These are phyloP conservation scores for Penicillium parvum DNA, from an alignment of 495 filamentous ascomycete genomes.

Conservation along the genomic window DNA sequence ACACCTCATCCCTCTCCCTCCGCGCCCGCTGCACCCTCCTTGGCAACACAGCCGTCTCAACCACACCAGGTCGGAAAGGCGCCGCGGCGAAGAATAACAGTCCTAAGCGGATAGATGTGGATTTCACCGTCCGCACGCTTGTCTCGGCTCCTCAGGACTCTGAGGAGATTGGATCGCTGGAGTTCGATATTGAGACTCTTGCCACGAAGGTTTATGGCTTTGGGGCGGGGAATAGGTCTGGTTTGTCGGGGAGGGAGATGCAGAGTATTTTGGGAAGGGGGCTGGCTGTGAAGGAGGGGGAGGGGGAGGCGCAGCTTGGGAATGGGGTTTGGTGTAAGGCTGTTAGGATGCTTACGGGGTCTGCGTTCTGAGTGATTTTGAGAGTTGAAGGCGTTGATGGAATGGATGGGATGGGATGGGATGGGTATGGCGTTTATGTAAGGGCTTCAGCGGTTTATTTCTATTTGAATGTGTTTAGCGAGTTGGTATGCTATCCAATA, in stretches of 20 bases:
- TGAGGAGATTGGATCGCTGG: slow-evolving; percentile 25
- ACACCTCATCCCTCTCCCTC: slow-evolving; percentile 33
- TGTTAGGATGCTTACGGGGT: slow-evolving; percentile 33
- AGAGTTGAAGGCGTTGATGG: background rate
- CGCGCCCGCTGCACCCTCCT: slow-evolving; percentile 41
- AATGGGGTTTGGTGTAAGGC: slow-evolving; percentile 42
- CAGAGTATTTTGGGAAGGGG: slow-evolving; percentile 33
- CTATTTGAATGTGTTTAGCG: slow-evolving; percentile 10
- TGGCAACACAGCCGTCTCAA: slow-evolving; percentile 14
- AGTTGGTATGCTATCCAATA: no score
- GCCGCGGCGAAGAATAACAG: slow-evolving; percentile 12
- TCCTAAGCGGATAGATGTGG: slow-evolving; percentile 36
- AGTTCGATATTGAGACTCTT: slow-evolving; percentile 38
- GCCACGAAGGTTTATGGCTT: slow-evolving; percentile 47
- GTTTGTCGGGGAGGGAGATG: slow-evolving; percentile 36
- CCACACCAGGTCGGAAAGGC: slow-evolving; percentile 15
- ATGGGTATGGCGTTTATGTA: slow-evolving; percentile 9
- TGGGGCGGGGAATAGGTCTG: slow-evolving; percentile 25
- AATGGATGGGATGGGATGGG: slow-evolving; percentile 1
- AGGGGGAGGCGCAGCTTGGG: slow-evolving; percentile 25
- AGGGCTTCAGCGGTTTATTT: slow-evolving; percentile 5
- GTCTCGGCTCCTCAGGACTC: slow-evolving; percentile 14
- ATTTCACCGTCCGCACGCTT: slow-evolving; percentile 37
- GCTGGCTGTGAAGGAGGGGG: slow-evolving; percentile 20
- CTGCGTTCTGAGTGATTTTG: slow-evolving; percentile 23